Conservation (phyloP, 352 stramenopile genomes). For the Pythium insidiosum region DNA sequence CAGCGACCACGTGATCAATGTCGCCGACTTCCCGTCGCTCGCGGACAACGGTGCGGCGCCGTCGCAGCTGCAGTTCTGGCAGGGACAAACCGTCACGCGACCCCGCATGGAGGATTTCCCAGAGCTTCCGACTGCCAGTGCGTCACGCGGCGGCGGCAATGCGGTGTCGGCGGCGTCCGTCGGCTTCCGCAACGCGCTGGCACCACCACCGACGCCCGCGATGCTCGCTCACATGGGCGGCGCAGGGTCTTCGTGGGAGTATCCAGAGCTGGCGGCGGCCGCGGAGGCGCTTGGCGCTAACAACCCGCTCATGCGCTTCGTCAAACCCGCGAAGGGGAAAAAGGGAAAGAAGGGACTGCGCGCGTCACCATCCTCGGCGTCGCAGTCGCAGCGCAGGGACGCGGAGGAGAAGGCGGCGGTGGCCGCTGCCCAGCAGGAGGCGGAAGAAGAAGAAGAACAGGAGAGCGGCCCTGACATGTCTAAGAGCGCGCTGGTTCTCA, state of each 20-base stretch:
- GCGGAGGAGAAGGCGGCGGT: constrained; percentile 45
- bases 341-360: constrained; percentile 27
- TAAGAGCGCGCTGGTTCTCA: constrained; percentile 69
- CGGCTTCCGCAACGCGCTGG: constrained; percentile 61
- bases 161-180: constrained; percentile 11
- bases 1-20: constrained; percentile 60
- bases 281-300: constrained; percentile 67
- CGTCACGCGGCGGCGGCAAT: constrained; percentile 4
- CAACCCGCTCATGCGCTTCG: constrained; percentile 71
- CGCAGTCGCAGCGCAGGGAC: background rate
- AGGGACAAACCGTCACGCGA: constrained; percentile 40
- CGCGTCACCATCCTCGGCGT: constrained; percentile 2
- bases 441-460: constrained; percentile 31
- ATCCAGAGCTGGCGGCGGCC: constrained; percentile 54
- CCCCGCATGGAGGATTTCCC: constrained; percentile 67
- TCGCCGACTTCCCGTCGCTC: constrained; percentile 81
- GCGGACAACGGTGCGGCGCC: constrained; percentile 11
- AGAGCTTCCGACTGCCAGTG: constrained; percentile 25
- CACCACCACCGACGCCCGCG: constrained; percentile 53
- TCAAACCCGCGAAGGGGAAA: constrained; percentile 70
- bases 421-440: constrained; percentile 14
- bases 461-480: constrained; percentile 23
- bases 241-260: constrained; percentile 54
- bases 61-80: constrained; percentile 50
- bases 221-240: constrained; percentile 69